phyloP scores from a whole-genome alignment of 192 early-diverging fungal species.

The Entophlyctis luteolus region DNA sequence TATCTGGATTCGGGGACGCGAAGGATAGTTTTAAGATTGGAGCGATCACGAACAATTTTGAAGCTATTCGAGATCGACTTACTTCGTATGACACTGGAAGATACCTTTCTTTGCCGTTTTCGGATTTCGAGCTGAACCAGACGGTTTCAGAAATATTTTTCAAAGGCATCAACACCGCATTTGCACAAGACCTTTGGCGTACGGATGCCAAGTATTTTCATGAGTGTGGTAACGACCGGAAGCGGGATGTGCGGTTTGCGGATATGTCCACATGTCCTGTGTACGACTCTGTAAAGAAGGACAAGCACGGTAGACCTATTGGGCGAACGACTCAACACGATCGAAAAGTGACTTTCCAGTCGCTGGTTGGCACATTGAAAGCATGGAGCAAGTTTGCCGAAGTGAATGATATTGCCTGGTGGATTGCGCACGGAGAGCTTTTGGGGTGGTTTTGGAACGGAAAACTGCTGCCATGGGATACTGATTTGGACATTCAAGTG shows the following conservation, averaged over 20 bases:
- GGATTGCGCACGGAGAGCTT: constrained; percentile 39
- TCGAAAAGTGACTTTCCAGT: not conserved
- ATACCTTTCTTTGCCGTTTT: no score
- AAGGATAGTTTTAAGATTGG: no score
- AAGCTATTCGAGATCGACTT: no score
- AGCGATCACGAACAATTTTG: no score
- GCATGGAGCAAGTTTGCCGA: constrained; percentile 28
- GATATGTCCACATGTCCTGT: not conserved
- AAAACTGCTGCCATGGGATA: constrained; percentile 38
- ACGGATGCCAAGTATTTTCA: constrained; percentile 18
- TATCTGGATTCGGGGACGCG: no score
- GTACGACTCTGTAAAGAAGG: not conserved
- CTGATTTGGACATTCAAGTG: constrained; percentile 28
- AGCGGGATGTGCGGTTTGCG: constrained; percentile 5
- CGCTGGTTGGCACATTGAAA: not conserved
- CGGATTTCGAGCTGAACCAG: no score
- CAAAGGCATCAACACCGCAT: no score
- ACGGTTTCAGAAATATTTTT: no score
- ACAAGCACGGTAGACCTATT: not conserved
- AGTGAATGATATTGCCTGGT: constrained; percentile 26
- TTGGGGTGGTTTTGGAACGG: constrained; percentile 45
- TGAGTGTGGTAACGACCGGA: constrained; percentile 5
- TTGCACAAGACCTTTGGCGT: no score
- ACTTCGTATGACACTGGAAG: no score
- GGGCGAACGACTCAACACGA: not conserved